Conservation (phyloP, 2,329 filamentous ascomycete species). For the Alternaria gansuensis region DNA sequence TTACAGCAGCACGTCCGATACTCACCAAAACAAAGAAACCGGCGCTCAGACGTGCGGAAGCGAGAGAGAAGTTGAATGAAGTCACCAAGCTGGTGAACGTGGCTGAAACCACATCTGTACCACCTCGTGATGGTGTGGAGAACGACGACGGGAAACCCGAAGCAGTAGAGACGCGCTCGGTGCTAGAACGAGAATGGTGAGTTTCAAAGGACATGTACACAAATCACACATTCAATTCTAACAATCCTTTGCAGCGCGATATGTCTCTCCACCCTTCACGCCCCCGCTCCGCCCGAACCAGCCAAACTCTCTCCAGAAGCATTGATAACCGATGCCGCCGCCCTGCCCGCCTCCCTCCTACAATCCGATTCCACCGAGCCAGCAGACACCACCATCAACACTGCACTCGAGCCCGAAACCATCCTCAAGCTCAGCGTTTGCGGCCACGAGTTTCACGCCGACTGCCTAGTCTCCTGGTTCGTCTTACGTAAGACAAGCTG, state of each 20-base stretch:
- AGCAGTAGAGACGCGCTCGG: conserved; percentile 27
- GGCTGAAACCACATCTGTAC: background rate
- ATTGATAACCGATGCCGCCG: conserved; percentile 16
- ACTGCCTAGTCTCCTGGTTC: conserved; percentile 46
- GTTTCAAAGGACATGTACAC: background rate
- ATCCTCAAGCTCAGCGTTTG: conserved; percentile 42
- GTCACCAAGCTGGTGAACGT: conserved; percentile 34
- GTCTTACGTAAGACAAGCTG: conserved; percentile 43
- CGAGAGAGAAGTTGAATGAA: conserved; percentile 32
- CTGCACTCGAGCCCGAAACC: conserved; percentile 24
- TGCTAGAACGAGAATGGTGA: conserved; percentile 42
- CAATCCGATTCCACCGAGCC: background rate
- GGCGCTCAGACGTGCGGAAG: conserved; percentile 31
- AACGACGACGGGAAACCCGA: conserved; percentile 7
- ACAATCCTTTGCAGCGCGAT: conserved; percentile 37
- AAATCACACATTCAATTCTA: conserved; percentile 4
- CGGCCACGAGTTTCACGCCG: conserved; percentile 44
- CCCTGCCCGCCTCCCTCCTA: background rate
- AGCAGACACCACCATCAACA: conserved; percentile 8
- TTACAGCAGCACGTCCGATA: background rate
- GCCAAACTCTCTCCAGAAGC: conserved; percentile 31
- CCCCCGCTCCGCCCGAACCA: conserved; percentile 41
- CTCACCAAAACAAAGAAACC: conserved; percentile 29
- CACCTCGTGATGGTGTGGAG: background rate
- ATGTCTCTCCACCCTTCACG: conserved; percentile 43